These are phyloP conservation scores for Aspergillus caelatus DNA, from an alignment of 2,329 filamentous ascomycete genomes.

Conservation along the genomic window DNA sequence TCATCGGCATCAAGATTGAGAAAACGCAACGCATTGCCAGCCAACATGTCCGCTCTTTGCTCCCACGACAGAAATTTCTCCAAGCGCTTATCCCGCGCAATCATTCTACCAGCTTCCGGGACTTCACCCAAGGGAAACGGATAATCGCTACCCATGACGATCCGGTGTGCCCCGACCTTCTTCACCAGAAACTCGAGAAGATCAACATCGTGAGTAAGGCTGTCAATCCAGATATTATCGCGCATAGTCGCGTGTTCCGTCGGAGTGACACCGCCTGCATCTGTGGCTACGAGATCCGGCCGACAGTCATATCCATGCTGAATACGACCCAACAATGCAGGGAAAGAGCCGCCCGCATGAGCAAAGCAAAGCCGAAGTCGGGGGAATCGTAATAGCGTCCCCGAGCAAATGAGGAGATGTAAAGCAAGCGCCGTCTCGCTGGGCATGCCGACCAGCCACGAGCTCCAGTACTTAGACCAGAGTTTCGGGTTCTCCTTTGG, in stretches of 20 bases:
- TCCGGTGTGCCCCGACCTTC: slow-evolving; percentile 19
- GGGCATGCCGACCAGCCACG: slow-evolving; percentile 24
- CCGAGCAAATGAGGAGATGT: slow-evolving; percentile 19
- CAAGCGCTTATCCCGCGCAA: slow-evolving; percentile 17
- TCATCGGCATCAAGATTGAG: slow-evolving; percentile 13
- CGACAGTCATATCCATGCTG: slow-evolving; percentile 23
- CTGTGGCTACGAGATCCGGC: slow-evolving; percentile 14
- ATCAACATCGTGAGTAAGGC: slow-evolving; percentile 23
- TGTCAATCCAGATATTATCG: slow-evolving; percentile 18
- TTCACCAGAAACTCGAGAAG: slow-evolving; percentile 23
- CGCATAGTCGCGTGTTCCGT: slow-evolving; percentile 13
- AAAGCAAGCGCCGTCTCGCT: slow-evolving; percentile 22
- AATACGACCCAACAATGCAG: slow-evolving; percentile 20
- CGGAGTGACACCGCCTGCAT: slow-evolving; percentile 12
- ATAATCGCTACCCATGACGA: slow-evolving; percentile 27
- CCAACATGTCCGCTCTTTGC: slow-evolving; percentile 19
- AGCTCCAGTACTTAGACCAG: slow-evolving; percentile 24
- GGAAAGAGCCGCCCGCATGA: slow-evolving; percentile 21
- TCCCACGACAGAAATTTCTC: slow-evolving; percentile 15
- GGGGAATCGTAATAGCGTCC: slow-evolving; percentile 18
- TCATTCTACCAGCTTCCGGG: slow-evolving; percentile 22
- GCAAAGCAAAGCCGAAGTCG: slow-evolving; percentile 21
- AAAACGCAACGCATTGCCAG: slow-evolving; percentile 25
- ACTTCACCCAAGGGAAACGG: slow-evolving; percentile 25
- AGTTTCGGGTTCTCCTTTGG: slow-evolving; percentile 21